Evolutionary conservation across 306 rosid species (phyloP), one percentile per base, ranked within the genome.

Genomic region (Malus fusca): DNA sequence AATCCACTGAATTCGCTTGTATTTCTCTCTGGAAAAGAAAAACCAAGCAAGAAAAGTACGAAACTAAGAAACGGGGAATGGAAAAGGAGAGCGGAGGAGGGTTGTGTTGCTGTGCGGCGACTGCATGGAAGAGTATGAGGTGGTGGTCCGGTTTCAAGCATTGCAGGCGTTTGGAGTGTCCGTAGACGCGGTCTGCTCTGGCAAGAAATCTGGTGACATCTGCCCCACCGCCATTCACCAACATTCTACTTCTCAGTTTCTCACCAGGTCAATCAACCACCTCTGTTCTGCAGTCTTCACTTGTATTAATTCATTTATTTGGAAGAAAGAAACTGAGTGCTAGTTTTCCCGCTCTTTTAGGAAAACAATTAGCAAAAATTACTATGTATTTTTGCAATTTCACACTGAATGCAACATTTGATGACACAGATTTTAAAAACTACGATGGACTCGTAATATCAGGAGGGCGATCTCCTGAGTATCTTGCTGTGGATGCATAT

Each of bases 161-260:
- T n/a, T 93, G 79, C 91, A 74, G 73, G 97, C 96, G 13, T 91
- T 71, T 37, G 97, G 97, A 23, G 44, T 94, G 65, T 19, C 85
- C 42, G 96, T 91, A n/a, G 89, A 91, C 46, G 92, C 98, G n/a
- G 94, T 87, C 37, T 91, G 93, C 69, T 96, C 98, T 11, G 90
- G 90, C 14, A 91, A 85, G 85, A 91, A 88, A 77, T 77, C 93
- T 46, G 94, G 90, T 17, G 97, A 91, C 26, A 31, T 80, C 74
- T 91, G 96, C 81, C 90, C 93, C 80, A 91, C 98, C 35, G 84
- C 90, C 73, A 52, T 90, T 26, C 92, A 88, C 12, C 66, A 72
- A 17, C 23, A 22, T 46, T 42, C 53, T 53, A 23, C 85, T 23
- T 76, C 77, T 70, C 88, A 77, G 33, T 31, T 31, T 31, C 33